Percentiles rank a stretch among this genome's conserved stretches.
Evolutionary conservation across 768 basidiomycete species (phyloP).

Genomic region (Terana coerulea): DNA sequence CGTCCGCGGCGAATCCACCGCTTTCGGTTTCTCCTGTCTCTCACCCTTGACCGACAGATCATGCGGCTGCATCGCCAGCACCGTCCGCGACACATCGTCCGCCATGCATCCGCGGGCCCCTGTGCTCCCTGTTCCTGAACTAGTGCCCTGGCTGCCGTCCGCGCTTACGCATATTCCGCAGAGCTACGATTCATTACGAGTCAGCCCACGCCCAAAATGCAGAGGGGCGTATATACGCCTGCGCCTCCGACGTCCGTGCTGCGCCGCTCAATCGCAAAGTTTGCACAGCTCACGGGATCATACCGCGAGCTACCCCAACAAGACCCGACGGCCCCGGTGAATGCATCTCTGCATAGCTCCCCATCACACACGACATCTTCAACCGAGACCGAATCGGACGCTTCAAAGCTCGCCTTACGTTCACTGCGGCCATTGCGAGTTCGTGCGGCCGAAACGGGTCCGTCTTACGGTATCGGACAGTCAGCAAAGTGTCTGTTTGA

Average conservation of each 20-base stretch:
- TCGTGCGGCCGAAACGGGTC: not conserved
- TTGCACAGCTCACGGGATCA: no score
- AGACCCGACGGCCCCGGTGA: not conserved
- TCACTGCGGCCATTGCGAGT: not conserved
- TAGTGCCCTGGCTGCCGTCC: not conserved
- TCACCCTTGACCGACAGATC: no score
- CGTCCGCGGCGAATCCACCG: not conserved
- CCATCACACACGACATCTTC: not conserved
- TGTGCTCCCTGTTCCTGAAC: not conserved
- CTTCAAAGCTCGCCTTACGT: not conserved
- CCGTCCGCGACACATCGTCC: no score
- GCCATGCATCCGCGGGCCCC: no score
- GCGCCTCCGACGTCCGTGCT: not conserved
- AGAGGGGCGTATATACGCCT: not conserved
- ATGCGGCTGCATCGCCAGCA: no score
- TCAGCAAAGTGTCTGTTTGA: conserved; percentile 2
- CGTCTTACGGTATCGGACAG: not conserved
- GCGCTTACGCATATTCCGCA: not conserved
- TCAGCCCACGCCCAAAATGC: not conserved
- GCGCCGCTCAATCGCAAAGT: not conserved
- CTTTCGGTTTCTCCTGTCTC: no score
- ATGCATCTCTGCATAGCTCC: not conserved
- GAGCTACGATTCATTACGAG: not conserved
- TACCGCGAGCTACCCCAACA: no score
- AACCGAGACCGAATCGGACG: not conserved